phyloP scores from a whole-genome alignment of 2,329 filamentous ascomycete species.

The Diaporthe destruens region DNA sequence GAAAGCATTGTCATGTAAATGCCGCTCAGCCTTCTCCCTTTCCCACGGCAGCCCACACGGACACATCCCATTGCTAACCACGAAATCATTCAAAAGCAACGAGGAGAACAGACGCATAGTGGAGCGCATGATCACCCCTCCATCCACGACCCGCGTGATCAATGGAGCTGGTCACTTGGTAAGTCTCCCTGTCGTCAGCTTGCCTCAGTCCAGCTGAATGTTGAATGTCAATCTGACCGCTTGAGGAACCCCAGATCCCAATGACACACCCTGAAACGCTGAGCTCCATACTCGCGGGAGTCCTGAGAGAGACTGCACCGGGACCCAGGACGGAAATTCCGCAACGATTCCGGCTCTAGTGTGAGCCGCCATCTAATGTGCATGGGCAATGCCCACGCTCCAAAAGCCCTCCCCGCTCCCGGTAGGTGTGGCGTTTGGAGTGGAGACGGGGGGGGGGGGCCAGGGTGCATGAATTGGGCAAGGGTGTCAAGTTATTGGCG shows the following conservation, averaged over 20 bases:
- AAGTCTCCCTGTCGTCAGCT: too few species aligned
- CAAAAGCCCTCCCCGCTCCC: too few species aligned
- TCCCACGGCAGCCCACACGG: too few species aligned
- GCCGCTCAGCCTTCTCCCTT: too few species aligned
- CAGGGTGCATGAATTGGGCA: too few species aligned
- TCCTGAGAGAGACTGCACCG: neutral
- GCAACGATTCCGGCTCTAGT: constrained; percentile 19
- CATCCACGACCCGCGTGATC: constrained; percentile 32
- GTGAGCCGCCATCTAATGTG: too few species aligned
- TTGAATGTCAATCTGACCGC: neutral
- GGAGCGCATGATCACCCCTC: constrained; percentile 1
- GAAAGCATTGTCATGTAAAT: constrained; percentile 35
- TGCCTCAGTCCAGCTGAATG: too few species aligned
- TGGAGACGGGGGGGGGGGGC: too few species aligned
- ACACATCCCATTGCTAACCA: too few species aligned
- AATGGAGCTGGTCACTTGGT: constrained; percentile 36
- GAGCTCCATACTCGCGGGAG: constrained; percentile 2
- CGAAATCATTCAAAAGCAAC: neutral
- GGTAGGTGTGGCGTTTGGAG: too few species aligned
- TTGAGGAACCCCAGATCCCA: constrained; percentile 31
- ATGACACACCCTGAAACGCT: constrained; percentile 37
- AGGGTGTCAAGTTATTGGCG: too few species aligned
- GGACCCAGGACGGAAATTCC: constrained; percentile 5
- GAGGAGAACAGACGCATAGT: constrained; percentile 20
- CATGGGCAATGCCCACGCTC: too few species aligned